Evolutionary conservation across 1,284 basidiomycete species (phyloP).

Genomic region (Fistulinella cinereoalba): DNA sequence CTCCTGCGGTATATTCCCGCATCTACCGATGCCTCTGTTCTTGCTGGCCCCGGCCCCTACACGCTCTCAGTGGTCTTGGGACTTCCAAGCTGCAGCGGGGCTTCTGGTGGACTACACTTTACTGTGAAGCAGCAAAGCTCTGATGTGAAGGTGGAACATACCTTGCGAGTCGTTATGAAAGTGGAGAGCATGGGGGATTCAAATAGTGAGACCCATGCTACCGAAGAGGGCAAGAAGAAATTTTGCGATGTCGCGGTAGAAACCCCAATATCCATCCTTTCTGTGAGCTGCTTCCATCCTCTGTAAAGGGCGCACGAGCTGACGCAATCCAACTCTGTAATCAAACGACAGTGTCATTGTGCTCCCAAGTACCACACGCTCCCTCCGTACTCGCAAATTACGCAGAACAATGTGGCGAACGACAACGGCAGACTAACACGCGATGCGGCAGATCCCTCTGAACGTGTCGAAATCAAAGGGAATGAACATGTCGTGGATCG

Average conservation of each 20-base stretch:
- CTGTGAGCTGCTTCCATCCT: constrained; percentile 43
- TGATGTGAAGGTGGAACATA: constrained; percentile 77
- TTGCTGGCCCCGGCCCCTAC: constrained; percentile 73
- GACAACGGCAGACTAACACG: no score
- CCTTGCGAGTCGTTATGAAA: constrained; percentile 80
- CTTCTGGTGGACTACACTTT: constrained; percentile 52
- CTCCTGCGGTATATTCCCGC: constrained; percentile 18
- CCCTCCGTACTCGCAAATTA: constrained; percentile 60
- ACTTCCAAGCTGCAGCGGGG: constrained; percentile 52
- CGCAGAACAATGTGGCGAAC: constrained; percentile 34
- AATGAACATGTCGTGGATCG: no score
- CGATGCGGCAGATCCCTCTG: no score
- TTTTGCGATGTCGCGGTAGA: constrained; percentile 92
- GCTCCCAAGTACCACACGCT: constrained; percentile 75
- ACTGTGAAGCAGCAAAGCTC: constrained; percentile 81
- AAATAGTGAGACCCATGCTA: constrained; percentile 60
- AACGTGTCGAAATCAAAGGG: no score
- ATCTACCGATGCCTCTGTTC: constrained; percentile 44
- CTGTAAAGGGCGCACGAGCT: no score
- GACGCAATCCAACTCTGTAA: no score
- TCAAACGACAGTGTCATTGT: constrained; percentile 61
- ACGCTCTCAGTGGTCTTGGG: constrained; percentile 52
- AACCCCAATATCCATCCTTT: constrained; percentile 76
- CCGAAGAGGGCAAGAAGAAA: constrained; percentile 62
- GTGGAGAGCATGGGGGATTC: constrained; percentile 56